Evolutionary conservation across 805 yeast species (phyloP).

Genomic region (Candida patagonica): DNA sequence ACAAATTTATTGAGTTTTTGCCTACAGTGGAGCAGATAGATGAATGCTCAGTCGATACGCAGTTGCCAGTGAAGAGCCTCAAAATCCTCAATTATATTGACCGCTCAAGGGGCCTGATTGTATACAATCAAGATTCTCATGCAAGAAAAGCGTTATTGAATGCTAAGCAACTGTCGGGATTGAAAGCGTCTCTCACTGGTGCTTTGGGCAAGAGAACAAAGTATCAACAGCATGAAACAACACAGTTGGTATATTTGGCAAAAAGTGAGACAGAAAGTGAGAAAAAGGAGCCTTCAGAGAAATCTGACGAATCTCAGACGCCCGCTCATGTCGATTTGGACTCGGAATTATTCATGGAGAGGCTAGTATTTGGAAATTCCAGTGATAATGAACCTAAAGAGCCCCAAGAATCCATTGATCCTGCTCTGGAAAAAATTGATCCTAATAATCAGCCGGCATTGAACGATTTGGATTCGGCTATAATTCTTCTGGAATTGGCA

Average conservation of each 20-base stretch:
- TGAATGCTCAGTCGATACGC: constrained; percentile 22
- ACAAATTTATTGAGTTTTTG: constrained; percentile 15
- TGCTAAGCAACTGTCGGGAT: constrained; percentile 40
- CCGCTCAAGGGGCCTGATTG: constrained; percentile 40
- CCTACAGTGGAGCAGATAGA: background rate
- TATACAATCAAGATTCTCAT: constrained; percentile 24
- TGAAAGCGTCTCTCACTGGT: constrained; percentile 71
- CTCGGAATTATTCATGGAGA: constrained; percentile 71
- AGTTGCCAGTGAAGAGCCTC: too few species aligned
- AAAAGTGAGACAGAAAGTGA: constrained; percentile 23
- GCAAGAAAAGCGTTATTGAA: constrained; percentile 18
- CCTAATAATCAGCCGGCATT: constrained; percentile 77
- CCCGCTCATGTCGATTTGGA: constrained; percentile 41
- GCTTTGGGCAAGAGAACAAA: constrained; percentile 83
- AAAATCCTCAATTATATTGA: constrained; percentile 46
- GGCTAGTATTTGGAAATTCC: constrained; percentile 49
- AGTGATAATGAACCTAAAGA: constrained; percentile 9
- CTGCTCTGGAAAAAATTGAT: constrained; percentile 38
- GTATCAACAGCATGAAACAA: constrained; percentile 60
- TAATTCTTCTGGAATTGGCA: constrained; percentile 58
- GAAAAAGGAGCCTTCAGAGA: constrained; percentile 12
- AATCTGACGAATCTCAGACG: constrained; percentile 15
- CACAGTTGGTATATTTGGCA: constrained; percentile 73
- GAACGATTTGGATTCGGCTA: constrained; percentile 61
- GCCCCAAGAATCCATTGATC: constrained; percentile 23